Evolutionary conservation across 306 rosid species (phyloP).

Genomic region (Hippophae gyantsensis): DNA sequence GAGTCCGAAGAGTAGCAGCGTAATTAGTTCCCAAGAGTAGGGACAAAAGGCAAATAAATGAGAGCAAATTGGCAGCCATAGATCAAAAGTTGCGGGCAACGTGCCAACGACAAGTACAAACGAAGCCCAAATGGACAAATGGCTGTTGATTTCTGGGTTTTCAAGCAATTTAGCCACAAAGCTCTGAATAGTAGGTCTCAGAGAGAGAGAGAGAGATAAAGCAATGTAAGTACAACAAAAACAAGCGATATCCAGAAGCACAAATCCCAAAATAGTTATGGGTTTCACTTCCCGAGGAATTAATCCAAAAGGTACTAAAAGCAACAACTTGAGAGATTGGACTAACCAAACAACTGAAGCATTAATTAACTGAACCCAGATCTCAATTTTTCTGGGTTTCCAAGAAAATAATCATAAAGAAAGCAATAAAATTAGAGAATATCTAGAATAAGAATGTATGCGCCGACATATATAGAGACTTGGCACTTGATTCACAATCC

Average conservation of each 20-base stretch:
- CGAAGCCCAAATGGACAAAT: slow-evolving; percentile 7
- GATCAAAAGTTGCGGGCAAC: slow-evolving; percentile 1
- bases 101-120: background rate
- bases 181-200: background rate
- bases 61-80: slow-evolving; percentile 43
- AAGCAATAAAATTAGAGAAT: background rate
- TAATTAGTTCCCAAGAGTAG: slow-evolving; percentile 36
- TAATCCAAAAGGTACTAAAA: background rate
- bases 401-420: background rate
- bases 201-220: background rate
- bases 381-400: slow-evolving; percentile 15
- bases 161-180: slow-evolving; percentile 2
- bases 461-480: slow-evolving; percentile 6
- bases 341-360: background rate
- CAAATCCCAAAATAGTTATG: slow-evolving; percentile 26
- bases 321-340: no score
- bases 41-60: slow-evolving; percentile 30
- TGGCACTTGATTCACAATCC: slow-evolving; percentile 19
- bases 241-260: slow-evolving; percentile 12
- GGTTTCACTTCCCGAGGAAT: slow-evolving; percentile 10
- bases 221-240: background rate
- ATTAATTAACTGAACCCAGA: slow-evolving; percentile 4
- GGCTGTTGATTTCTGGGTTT: slow-evolving; percentile 3
- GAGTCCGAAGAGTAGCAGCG: slow-evolving; percentile 46
- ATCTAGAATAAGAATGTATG: background rate